Percentiles rank a stretch among this genome's conserved stretches.
phyloP scores from a whole-genome alignment of 2,329 filamentous ascomycete genomes.

The Pseudofabraea citricarpa region DNA sequence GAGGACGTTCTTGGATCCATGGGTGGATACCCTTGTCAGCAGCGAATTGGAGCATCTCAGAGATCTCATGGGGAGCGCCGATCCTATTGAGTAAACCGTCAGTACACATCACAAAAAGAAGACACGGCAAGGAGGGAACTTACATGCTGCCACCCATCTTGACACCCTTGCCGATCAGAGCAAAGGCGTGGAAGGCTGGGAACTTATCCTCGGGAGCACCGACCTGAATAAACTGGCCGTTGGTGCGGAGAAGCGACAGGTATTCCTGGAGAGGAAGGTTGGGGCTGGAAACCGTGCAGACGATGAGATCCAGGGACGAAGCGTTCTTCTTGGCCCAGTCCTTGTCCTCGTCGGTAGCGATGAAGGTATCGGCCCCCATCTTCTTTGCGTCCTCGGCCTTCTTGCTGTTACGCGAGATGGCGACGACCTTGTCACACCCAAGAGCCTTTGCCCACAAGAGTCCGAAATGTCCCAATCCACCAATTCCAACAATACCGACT shows the following conservation, averaged over 20 bases:
- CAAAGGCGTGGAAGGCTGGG: constrained; percentile 47
- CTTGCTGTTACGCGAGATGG: constrained; percentile 52
- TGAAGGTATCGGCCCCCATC: constrained; percentile 54
- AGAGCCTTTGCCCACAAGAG: constrained; percentile 67
- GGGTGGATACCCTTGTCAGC: constrained; percentile 51
- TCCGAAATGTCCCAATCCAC: constrained; percentile 70
- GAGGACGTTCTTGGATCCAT: constrained; percentile 47
- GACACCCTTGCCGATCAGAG: constrained; percentile 48
- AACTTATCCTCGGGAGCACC: constrained; percentile 56
- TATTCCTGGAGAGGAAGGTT: constrained; percentile 60
- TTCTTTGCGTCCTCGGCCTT: constrained; percentile 57
- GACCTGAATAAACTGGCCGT: constrained; percentile 58
- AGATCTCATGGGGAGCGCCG: constrained; percentile 43
- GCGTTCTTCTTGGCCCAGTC: constrained; percentile 52
- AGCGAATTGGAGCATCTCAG: constrained; percentile 55
- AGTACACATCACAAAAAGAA: background rate
- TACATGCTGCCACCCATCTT: constrained; percentile 35
- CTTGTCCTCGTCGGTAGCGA: constrained; percentile 47
- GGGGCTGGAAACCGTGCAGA: constrained; percentile 47
- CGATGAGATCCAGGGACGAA: constrained; percentile 49
- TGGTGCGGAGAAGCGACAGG: constrained; percentile 50
- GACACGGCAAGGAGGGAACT: background rate
- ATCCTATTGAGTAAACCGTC: constrained; percentile 6
- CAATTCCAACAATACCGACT: constrained; percentile 68
- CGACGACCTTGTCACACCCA: constrained; percentile 59